Conservation (phyloP, 108 stramenopile genomes). For the Cylindrotheca fusiformis region DNA sequence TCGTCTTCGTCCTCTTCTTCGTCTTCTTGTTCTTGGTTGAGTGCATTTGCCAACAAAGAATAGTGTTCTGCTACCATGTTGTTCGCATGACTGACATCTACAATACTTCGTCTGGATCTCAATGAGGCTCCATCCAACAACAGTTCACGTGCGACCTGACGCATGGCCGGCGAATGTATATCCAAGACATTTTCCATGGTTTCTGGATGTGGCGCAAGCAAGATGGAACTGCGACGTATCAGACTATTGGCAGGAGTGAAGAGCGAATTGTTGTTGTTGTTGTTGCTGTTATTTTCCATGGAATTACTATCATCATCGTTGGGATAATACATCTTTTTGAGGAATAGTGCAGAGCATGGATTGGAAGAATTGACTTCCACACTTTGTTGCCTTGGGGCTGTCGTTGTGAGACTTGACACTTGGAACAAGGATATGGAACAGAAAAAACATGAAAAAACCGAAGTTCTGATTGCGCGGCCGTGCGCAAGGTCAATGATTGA, state of each 20-base stretch:
- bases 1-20: conserved; percentile 24
- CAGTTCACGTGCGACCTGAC: conserved; percentile 27
- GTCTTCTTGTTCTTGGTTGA: conserved; percentile 20
- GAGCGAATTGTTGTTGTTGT: not conserved
- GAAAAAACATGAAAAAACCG: too few relatives aligned
- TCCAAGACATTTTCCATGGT: conserved; percentile 9
- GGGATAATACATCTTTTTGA: conserved; percentile 3
- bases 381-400: too few relatives aligned
- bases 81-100: not conserved
- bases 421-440: too few relatives aligned
- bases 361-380: not conserved
- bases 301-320: not conserved
- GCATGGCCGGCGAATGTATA: conserved; percentile 22
- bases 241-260: too few relatives aligned
- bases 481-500: too few relatives aligned
- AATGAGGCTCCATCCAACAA: conserved; percentile 7
- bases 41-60: not conserved
- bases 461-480: too few relatives aligned
- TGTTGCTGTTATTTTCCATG: conserved; percentile 5
- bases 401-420: too few relatives aligned
- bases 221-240: not conserved
- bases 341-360: conserved; percentile 2
- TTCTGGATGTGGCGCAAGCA: not conserved
- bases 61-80: not conserved
- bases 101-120: conserved; percentile 8